These are phyloP conservation scores for Pichia sp. DNA, from an alignment of 1,139 yeast species.

Conservation along the genomic window DNA sequence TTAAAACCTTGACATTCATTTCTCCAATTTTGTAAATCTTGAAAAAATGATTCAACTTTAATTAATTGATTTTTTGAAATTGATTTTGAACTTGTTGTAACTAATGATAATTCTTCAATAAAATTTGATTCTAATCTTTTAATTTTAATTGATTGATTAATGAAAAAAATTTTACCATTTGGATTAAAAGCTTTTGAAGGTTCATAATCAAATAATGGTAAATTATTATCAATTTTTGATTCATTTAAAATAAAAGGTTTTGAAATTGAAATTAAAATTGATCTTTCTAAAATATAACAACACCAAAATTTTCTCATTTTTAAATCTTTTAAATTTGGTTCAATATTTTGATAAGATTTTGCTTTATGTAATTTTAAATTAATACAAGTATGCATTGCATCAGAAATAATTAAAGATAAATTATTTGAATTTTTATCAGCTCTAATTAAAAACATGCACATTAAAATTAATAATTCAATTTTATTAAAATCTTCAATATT, in stretches of 20 bases:
- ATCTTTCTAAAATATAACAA: conserved; percentile 47
- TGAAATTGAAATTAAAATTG: conserved; percentile 52
- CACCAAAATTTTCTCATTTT: conserved; percentile 55
- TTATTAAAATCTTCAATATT: conserved; percentile 36
- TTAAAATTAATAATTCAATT: conserved; percentile 42
- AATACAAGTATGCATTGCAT: conserved; percentile 41
- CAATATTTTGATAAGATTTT: conserved; percentile 30
- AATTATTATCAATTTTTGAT: conserved; percentile 36
- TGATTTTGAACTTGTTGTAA: conserved; percentile 23
- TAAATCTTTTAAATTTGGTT: conserved; percentile 29
- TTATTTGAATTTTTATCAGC: conserved; percentile 52
- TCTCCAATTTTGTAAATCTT: conserved; percentile 47
- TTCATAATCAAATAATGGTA: conserved; percentile 43
- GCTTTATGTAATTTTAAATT: conserved; percentile 35
- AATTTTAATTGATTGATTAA: conserved; percentile 46
- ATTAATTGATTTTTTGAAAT: conserved; percentile 35
- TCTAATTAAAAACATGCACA: conserved; percentile 47
- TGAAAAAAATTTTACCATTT: conserved; percentile 36
- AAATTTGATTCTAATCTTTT: conserved; percentile 51
- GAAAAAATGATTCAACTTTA: conserved; percentile 39
- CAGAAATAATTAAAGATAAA: conserved; percentile 44
- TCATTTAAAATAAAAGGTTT: conserved; percentile 45
- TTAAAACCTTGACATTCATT: conserved; percentile 39
- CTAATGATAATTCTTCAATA: conserved; percentile 42
- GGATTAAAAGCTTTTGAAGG: conserved; percentile 33